Base-by-base conservation (phyloP, 805 yeast genomes). In the Saturnispora quitensis region DNA sequence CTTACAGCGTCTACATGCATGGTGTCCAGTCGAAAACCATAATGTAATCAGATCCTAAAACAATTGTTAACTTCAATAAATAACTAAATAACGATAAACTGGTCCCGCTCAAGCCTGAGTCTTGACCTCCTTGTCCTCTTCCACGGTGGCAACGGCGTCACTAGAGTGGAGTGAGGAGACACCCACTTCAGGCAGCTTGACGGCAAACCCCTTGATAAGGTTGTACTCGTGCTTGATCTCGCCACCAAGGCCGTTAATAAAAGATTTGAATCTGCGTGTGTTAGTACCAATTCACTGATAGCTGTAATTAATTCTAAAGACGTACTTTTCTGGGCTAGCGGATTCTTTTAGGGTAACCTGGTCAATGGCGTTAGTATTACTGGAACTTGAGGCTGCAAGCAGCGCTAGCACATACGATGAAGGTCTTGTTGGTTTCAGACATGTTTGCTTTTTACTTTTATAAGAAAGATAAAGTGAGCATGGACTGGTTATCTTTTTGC, bases 121-220 rank as follows among this genome's bases (percentile, higher is more conserved):
- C 56, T 73, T 72, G 40, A 84, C 88, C 62, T 80, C 85, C 62
- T 75, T 68, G 64, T 84, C 90, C 62, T 80, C 88, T 66, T 84
- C 90, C 56, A 82, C 71, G 40, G 73, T 67, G 47, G 78, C 76
- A 57, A 84, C 82, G 46, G 72, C 75, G 27, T 75, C 76, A 60
- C 78, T 75, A 43, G 65, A 60, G 58, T 70, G 65, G 58, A 84
- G 63, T n/a, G 78, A 57, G 24, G 65, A 63, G 33, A 77, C 70
- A 56, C 78, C 83, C 54, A 74, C 53, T 5, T 71, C 67, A 40
- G 89, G 89, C 54, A 84, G 66, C 59, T 78, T 77, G 53, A 77
- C 74, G 50, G 78, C 70, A 60, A 78, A 82, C 0, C 88, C 89
- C 68, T 82, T 83, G 70, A 83, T 81, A 63, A 83, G 70, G 49